These are phyloP conservation scores for Cadophora malorum DNA, from an alignment of 2,329 filamentous ascomycete genomes.

Conservation along the genomic window DNA sequence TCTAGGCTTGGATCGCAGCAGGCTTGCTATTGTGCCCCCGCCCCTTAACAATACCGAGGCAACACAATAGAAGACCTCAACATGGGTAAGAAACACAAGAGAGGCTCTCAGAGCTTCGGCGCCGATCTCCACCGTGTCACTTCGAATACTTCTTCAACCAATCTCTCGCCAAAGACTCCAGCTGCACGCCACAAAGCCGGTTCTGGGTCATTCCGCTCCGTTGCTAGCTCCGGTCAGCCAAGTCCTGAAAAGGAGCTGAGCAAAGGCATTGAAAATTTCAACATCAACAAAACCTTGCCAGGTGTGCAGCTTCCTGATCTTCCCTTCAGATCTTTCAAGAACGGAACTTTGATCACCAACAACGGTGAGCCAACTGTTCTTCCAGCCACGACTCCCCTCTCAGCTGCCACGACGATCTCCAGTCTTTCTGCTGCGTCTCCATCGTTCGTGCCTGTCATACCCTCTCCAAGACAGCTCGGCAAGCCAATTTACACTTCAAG, in stretches of 20 bases:
- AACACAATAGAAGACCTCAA: background rate
- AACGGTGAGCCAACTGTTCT: slow-evolving; percentile 21
- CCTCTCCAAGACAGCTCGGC: slow-evolving; percentile 3
- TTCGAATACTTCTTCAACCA: slow-evolving; percentile 1
- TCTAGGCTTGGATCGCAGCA: background rate
- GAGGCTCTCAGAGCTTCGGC: background rate
- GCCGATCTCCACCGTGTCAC: background rate
- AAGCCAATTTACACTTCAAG: background rate
- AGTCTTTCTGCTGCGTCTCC: slow-evolving; percentile 18
- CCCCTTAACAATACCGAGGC: background rate
- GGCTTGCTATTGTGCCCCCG: background rate
- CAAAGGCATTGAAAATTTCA: background rate
- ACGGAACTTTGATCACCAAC: slow-evolving; percentile 23
- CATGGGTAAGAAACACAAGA: slow-evolving; percentile 8
- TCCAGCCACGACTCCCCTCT: slow-evolving; percentile 9
- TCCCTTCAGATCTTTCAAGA: slow-evolving; percentile 24
- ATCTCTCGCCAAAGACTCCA: slow-evolving; percentile 9
- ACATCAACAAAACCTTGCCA: background rate
- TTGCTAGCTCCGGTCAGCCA: background rate
- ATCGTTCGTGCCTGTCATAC: slow-evolving; percentile 15
- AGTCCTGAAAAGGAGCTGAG: background rate
- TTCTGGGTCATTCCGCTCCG: background rate
- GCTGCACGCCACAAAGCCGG: background rate
- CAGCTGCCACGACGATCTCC: slow-evolving; percentile 6
- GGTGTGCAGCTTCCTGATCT: slow-evolving; percentile 14